Percentiles rank a stretch among this genome's conserved stretches.
Conservation (phyloP, 148 eudicot species). For the Dysphania ambrosioides region DNA sequence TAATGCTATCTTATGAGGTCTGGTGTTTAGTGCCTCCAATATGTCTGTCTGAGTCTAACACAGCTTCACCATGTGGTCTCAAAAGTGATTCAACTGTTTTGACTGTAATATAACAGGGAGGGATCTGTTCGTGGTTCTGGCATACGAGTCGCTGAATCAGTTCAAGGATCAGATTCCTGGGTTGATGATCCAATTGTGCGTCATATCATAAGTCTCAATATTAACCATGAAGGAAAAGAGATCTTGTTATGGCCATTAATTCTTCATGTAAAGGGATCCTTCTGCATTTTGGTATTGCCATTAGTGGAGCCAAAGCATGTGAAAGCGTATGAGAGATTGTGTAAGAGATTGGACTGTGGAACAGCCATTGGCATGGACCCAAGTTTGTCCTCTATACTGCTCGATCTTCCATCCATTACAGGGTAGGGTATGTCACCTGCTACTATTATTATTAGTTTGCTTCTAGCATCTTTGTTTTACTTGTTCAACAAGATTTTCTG, state of each 20-base stretch:
- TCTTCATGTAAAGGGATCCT: slow-evolving; percentile 74
- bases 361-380: slow-evolving; percentile 73
- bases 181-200: slow-evolving; percentile 96
- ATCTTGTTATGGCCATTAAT: slow-evolving; percentile 73
- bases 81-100: slow-evolving; percentile 18
- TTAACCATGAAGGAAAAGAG: slow-evolving; percentile 52
- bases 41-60: slow-evolving; percentile 8
- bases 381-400: slow-evolving; percentile 74
- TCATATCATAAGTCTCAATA: slow-evolving; percentile 67
- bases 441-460: slow-evolving; percentile 4
- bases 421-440: slow-evolving; percentile 88
- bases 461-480: not conserved
- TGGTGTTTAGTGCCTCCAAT: slow-evolving; percentile 1
- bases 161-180: slow-evolving; percentile 95
- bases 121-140: slow-evolving; percentile 93
- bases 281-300: slow-evolving; percentile 68
- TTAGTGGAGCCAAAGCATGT: slow-evolving; percentile 84
- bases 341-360: slow-evolving; percentile 74
- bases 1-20: not conserved
- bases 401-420: slow-evolving; percentile 95
- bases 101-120: slow-evolving; percentile 48
- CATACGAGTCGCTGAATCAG: slow-evolving; percentile 66
- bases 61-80: not conserved
- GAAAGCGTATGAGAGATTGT: slow-evolving; percentile 59
- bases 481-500: not conserved